These are phyloP conservation scores for cucumber (Cucumis sativus) DNA, from an alignment of 306 rosid species.

Conservation along the genomic window Cucumber_9930_V3 NC_026655.2:4725001-4725500, in stretches of 20 bases:
- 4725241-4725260: not conserved
- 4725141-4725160: not conserved
- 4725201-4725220: not conserved
- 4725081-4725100: not conserved
- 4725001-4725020: constrained; percentile 43
- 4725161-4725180: not conserved
- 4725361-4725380: not conserved
- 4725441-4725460: not conserved
- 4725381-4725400: not conserved
- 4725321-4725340: not conserved
- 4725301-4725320: not conserved
- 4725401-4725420: not conserved
- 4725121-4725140: not conserved
- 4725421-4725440: not conserved
- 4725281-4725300: not conserved
- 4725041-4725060: not conserved
- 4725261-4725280: too few relatives aligned
- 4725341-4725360: not conserved
- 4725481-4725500: not conserved
- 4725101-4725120: not conserved
- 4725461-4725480: not conserved
- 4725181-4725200: not conserved
- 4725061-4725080: not conserved
- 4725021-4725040: not conserved
- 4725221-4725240: not conserved